Base-by-base conservation (phyloP, 768 basidiomycete genomes). In the Lentinula detonsa region DNA sequence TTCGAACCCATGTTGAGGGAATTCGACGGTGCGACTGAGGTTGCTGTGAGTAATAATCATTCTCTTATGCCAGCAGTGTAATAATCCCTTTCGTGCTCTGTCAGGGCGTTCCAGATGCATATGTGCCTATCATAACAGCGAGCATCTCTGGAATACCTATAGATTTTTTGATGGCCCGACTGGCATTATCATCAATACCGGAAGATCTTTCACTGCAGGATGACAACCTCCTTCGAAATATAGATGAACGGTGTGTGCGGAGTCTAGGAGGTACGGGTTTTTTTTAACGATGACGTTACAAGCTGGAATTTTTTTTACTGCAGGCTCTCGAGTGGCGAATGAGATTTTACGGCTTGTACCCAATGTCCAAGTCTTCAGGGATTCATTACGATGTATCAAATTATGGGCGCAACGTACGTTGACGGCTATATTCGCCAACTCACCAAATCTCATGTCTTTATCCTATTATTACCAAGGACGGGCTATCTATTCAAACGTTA, bases 401-500 rank as follows among this genome's bases (percentile, higher is more conserved):
- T 78, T 98, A 33, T 99, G 97, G 97, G 97, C 97, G 9, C 90
- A 94, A 76, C 79, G 96, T 96, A 68, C 60, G 91, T 80, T 21
- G 33, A 37, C 51, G 57, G 21, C 39, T 34, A 55, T 46, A 5
- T 16, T 52, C 28, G 13, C 18, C 18, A 10, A 33, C 16, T 42
- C 33, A 46, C 11, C 28, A n/a, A 45, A 7, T 31, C 21, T 21
- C 18, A 23, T 53, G 8, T 40, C 43, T 5, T 43, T 16, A 40
- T 35, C 9, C 45, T 34, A 45, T 40, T 40, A 4, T 48, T 48
- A 34, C 31, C 46, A 68, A 98, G 95, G 87, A 67, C 83, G 95
- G 75, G 97, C 95, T 28, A 96, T 99, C 63, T 98, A 98, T 74
- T 96, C 95, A 0, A 99, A 99, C 72, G 93, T 98, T 10, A 94